These are phyloP conservation scores for Hansfordia pulvinata DNA, from an alignment of 2,329 filamentous ascomycete species.

Conservation along the genomic window DNA sequence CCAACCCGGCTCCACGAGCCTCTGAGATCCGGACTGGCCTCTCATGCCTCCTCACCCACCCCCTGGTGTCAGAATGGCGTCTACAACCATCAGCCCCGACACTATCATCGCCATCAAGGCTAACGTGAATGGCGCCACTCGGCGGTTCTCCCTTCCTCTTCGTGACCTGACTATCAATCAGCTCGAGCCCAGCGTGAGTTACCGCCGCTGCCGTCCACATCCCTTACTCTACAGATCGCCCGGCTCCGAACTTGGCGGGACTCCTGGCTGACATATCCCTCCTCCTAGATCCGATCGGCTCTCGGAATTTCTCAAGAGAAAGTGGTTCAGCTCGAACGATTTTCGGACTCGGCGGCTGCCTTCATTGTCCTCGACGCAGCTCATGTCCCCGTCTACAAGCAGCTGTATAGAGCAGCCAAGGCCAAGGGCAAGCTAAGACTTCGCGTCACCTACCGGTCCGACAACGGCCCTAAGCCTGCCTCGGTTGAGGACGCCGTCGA, in stretches of 20 bases:
- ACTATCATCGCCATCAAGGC: slow-evolving; percentile 80
- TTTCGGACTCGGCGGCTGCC: slow-evolving; percentile 77
- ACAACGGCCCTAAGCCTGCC: slow-evolving; percentile 10
- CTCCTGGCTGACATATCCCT: slow-evolving; percentile 1
- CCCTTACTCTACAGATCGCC: background rate
- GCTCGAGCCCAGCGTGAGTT: slow-evolving; percentile 73
- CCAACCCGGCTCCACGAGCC: no score
- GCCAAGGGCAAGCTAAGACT: slow-evolving; percentile 96
- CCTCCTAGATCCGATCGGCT: slow-evolving; percentile 51
- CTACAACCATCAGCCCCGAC: slow-evolving; percentile 34
- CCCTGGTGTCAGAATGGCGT: slow-evolving; percentile 21
- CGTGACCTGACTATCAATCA: slow-evolving; percentile 63
- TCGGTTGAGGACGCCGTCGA: slow-evolving; percentile 9
- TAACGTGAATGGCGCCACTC: slow-evolving; percentile 58
- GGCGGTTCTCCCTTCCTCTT: slow-evolving; percentile 81
- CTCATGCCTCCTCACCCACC: no score
- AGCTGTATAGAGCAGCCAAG: slow-evolving; percentile 91
- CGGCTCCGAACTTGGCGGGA: slow-evolving; percentile 19
- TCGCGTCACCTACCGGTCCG: slow-evolving; percentile 41
- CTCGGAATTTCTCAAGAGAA: slow-evolving; percentile 51
- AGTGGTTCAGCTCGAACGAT: slow-evolving; percentile 69
- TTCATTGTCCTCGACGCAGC: slow-evolving; percentile 68
- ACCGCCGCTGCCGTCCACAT: slow-evolving; percentile 4
- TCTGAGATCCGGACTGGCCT: no score
- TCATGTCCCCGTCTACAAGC: slow-evolving; percentile 83